These are phyloP conservation scores for Tolypocladium guangdongense DNA, from an alignment of 2,329 filamentous ascomycete species.

Conservation along the genomic window DNA sequence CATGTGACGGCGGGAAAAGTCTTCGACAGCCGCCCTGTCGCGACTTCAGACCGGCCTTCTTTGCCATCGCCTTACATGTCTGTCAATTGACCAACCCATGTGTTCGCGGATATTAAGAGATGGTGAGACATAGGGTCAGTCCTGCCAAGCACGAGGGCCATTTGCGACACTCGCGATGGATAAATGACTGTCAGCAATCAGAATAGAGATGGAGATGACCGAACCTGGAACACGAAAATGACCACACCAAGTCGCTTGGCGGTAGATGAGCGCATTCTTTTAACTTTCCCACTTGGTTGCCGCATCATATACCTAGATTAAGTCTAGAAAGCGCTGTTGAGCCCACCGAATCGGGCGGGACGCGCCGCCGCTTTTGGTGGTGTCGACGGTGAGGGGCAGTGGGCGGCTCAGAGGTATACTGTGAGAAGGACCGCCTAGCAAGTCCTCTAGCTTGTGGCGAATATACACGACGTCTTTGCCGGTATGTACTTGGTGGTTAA, in stretches of 20 bases:
- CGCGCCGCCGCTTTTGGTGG: too few relatives aligned
- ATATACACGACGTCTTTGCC: too few relatives aligned
- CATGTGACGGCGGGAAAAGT: background rate
- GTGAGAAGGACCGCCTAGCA: too few relatives aligned
- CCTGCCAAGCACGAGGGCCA: background rate
- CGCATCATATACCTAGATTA: too few relatives aligned
- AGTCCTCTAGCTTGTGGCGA: too few relatives aligned
- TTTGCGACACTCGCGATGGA: background rate
- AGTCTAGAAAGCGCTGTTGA: too few relatives aligned
- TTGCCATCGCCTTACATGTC: background rate
- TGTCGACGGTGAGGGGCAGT: too few relatives aligned
- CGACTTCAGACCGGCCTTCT: background rate
- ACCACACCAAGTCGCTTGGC: background rate
- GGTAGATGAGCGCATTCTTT: background rate
- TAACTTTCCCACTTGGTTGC: too few relatives aligned
- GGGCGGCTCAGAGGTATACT: too few relatives aligned
- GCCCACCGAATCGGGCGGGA: too few relatives aligned
- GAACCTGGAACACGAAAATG: background rate
- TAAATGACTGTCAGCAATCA: background rate
- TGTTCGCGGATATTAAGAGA: background rate
- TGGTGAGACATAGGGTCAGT: background rate
- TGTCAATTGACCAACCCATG: background rate
- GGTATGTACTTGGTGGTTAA: too few relatives aligned
- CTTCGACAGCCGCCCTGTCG: background rate
- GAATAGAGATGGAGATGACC: too few relatives aligned